phyloP scores from a whole-genome alignment of 495 filamentous ascomycete species.

The Penicillium cosmopolitanum region DNA sequence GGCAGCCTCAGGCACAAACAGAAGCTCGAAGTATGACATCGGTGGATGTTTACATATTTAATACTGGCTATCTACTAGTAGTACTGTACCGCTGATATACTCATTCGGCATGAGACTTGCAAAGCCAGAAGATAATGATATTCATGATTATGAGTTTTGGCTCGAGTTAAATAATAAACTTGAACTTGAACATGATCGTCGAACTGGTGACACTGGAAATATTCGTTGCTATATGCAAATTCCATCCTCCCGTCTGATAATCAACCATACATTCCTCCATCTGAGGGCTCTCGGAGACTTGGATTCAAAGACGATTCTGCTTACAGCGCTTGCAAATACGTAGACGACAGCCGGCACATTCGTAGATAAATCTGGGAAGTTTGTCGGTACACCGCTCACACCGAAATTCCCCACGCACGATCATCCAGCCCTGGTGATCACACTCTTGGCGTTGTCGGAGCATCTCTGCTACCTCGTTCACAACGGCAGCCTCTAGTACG shows the following conservation, averaged over 20 bases:
- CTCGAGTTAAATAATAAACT: background rate
- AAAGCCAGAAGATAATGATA: background rate
- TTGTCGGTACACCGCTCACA: background rate
- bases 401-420: background rate
- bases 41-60: too few relatives aligned
- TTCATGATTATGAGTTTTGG: background rate
- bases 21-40: background rate
- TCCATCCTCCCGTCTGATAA: too few relatives aligned
- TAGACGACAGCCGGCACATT: background rate
- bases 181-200: too few relatives aligned
- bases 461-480: background rate
- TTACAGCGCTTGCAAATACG: background rate
- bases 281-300: background rate
- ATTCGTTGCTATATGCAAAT: too few relatives aligned
- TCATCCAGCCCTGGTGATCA: background rate
- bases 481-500: background rate
- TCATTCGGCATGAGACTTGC: too few relatives aligned
- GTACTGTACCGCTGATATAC: background rate
- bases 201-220: too few relatives aligned
- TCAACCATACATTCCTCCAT: too few relatives aligned
- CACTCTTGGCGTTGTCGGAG: background rate
- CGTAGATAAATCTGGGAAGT: background rate
- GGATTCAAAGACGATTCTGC: background rate
- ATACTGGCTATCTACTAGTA: background rate
- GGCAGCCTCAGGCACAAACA: background rate